These are phyloP conservation scores for Fusarium euwallaceae DNA, from an alignment of 2,329 filamentous ascomycete species.

Conservation along the genomic window DNA sequence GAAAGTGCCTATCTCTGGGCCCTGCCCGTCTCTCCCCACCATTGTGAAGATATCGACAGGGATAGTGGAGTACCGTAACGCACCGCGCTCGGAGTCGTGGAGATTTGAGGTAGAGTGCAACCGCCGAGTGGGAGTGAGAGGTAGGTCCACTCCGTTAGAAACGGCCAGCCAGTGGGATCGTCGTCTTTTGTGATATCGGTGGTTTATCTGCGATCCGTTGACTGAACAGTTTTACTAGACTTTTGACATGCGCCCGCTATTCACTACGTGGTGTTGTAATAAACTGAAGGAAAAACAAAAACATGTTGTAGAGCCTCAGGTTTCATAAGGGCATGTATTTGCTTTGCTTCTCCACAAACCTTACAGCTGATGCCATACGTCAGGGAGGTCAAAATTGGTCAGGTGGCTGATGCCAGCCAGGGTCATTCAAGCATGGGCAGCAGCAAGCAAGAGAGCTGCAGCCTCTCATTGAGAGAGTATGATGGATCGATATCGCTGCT, in stretches of 20 bases:
- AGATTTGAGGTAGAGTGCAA: conserved; percentile 6
- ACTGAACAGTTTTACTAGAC: conserved; percentile 28
- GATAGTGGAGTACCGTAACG: not conserved
- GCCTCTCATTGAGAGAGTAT: not conserved
- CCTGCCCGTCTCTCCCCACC: conserved; percentile 3
- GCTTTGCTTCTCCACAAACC: not conserved
- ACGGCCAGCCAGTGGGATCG: conserved; percentile 10
- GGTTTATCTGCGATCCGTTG: conserved; percentile 17
- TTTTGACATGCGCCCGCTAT: not conserved
- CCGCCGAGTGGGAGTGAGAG: not conserved
- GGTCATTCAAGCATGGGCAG: not conserved
- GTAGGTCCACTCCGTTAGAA: not conserved
- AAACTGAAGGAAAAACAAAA: not conserved
- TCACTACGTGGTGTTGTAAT: not conserved
- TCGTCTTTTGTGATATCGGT: conserved; percentile 22
- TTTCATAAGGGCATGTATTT: not conserved
- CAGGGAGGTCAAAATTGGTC: conserved; percentile 1
- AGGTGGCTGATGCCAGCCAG: conserved; percentile 10
- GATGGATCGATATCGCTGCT: conserved; percentile 9
- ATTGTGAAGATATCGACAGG: conserved; percentile 13
- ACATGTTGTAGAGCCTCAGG: not conserved
- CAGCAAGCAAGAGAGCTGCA: not conserved
- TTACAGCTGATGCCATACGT: not conserved
- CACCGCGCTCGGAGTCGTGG: conserved; percentile 6
- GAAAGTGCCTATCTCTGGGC: conserved; percentile 31